These are phyloP conservation scores for Pseudocercospora macadamiae DNA, from an alignment of 2,329 filamentous ascomycete genomes.

Conservation along the genomic window DNA sequence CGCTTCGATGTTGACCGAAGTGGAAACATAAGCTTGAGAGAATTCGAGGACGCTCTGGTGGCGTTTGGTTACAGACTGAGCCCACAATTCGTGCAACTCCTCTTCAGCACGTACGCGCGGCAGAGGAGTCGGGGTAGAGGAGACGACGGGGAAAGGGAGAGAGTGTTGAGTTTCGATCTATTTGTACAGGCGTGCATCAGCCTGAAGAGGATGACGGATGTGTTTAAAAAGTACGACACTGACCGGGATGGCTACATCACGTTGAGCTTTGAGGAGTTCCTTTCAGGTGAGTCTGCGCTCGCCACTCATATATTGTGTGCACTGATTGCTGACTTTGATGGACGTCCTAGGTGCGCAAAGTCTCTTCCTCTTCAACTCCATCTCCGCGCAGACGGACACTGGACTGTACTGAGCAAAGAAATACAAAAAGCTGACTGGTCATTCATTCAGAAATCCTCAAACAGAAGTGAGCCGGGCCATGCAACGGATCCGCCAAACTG, in stretches of 20 bases:
- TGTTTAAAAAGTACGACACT: constrained; percentile 98
- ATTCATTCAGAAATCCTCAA: constrained; percentile 29
- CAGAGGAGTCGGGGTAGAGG: constrained; percentile 39
- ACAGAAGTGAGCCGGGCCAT: constrained; percentile 22
- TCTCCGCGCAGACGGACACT: constrained; percentile 54
- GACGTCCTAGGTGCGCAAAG: constrained; percentile 55
- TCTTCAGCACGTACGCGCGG: constrained; percentile 85
- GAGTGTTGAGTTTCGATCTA: constrained; percentile 71
- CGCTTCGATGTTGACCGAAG: constrained; percentile 79
- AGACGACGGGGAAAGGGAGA: constrained; percentile 42
- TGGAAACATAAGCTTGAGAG: constrained; percentile 81
- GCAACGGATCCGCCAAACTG: background rate
- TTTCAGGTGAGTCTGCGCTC: constrained; percentile 19
- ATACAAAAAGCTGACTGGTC: constrained; percentile 19
- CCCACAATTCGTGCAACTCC: constrained; percentile 76
- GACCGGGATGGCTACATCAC: constrained; percentile 86
- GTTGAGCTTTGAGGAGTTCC: constrained; percentile 55
- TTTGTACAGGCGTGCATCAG: constrained; percentile 98
- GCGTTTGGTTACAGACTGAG: constrained; percentile 91
- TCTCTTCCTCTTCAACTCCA: constrained; percentile 58
- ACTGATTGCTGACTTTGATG: constrained; percentile 40
- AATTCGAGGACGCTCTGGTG: constrained; percentile 88
- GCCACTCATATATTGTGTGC: no score
- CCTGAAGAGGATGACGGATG: constrained; percentile 97
- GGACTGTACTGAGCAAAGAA: constrained; percentile 49